phyloP scores from a whole-genome alignment of 1,139 yeast genomes.

The Arxiozyma telluris region DNA sequence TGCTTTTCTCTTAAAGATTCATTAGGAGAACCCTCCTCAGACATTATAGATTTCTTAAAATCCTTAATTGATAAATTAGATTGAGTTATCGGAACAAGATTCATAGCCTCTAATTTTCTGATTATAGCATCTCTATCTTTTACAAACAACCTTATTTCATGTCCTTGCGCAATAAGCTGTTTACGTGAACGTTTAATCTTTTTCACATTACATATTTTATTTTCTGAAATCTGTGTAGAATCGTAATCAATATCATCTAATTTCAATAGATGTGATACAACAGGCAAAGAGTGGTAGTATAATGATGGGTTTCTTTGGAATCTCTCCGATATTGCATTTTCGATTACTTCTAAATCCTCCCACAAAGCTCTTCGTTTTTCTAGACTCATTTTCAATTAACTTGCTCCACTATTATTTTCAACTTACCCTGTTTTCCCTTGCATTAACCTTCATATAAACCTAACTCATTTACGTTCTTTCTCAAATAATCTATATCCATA shows the following conservation, averaged over 20 bases:
- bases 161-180: constrained; percentile 48
- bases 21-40: neutral
- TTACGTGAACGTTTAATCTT: constrained; percentile 36
- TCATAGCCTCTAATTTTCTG: constrained; percentile 19
- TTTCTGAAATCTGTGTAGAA: constrained; percentile 9
- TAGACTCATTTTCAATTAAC: constrained; percentile 3
- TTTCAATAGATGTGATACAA: neutral
- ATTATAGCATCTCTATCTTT: constrained; percentile 40
- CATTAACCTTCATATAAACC: neutral
- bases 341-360: constrained; percentile 51
- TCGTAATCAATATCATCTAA: neutral
- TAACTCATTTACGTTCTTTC: neutral
- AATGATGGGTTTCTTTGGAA: constrained; percentile 41
- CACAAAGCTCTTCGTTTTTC: constrained; percentile 34
- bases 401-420: no score
- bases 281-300: constrained; percentile 30
- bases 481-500: neutral
- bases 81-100: constrained; percentile 15
- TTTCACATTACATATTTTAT: constrained; percentile 19
- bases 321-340: constrained; percentile 44
- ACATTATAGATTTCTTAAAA: neutral
- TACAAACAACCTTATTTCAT: constrained; percentile 52
- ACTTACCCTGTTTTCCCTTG: neutral
- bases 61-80: neutral
- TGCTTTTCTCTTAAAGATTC: constrained; percentile 14